Percentiles rank a stretch among this genome's conserved stretches.
Conservation (phyloP, 2,329 filamentous ascomycete species). For the Tolypocladium nubicola region DNA sequence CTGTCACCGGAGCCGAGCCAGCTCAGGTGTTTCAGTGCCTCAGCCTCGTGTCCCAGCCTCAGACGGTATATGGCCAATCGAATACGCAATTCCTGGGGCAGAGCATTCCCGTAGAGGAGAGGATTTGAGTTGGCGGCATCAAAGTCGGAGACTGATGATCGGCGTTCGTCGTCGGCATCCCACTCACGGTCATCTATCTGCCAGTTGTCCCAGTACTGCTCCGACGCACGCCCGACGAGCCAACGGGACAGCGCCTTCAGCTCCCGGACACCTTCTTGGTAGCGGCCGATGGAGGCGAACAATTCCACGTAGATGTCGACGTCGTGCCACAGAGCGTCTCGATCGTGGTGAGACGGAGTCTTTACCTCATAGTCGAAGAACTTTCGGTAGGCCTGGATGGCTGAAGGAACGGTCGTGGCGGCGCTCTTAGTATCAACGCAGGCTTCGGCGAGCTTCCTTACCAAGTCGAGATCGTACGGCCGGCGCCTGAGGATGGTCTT, state of each 20-base stretch:
- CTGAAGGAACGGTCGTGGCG: conserved; percentile 25
- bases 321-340: conserved; percentile 61
- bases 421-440: conserved; percentile 40
- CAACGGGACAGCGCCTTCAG: conserved; percentile 69
- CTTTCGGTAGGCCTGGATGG: conserved; percentile 36
- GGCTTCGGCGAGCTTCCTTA: conserved; percentile 46
- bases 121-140: conserved; percentile 38
- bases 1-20: conserved; percentile 57
- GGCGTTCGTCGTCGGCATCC: conserved; percentile 63
- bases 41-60: conserved; percentile 53
- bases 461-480: conserved; percentile 42
- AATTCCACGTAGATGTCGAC: conserved; percentile 79
- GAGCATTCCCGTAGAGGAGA: conserved; percentile 56
- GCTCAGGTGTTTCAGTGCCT: conserved; percentile 63
- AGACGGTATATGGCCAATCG: conserved; percentile 80
- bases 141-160: conserved; percentile 52
- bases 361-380: conserved; percentile 33
- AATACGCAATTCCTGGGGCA: conserved; percentile 74
- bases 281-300: conserved; percentile 53
- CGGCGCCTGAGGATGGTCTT: conserved; percentile 39
- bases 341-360: conserved; percentile 19
- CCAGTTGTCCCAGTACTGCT: conserved; percentile 67
- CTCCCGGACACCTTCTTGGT: conserved; percentile 54
- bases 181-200: conserved; percentile 78
- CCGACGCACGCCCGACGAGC: conserved; percentile 65